Evolutionary conservation across 75 land plant genomes (phyloP), one percentile per base, ranked within the genome.

Genomic region (Isoetes taiwanensis): DNA sequence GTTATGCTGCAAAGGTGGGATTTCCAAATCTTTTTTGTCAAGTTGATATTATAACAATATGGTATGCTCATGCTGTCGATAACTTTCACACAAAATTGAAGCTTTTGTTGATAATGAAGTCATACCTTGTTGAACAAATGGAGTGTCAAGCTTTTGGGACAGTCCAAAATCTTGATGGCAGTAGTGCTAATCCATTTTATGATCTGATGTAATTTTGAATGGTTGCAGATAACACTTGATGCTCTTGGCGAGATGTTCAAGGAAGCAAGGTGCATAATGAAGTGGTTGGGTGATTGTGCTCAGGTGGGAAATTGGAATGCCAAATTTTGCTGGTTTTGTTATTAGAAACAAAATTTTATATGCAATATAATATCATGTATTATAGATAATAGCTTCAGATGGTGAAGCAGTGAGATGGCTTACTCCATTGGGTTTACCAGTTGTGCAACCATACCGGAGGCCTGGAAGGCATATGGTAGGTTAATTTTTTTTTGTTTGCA

Each of bases 231-330:
- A 26, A 88, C 96, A 6, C 61, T 93, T 57, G 67, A 72, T 50
- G 96, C 98, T 14, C 53, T 93, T 23, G 90, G 79, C 23, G 90
- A 93, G 50, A 93, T 93, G 96, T 93, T 93, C 64, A 71, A 79
- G 57, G 85, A 96, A 43, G 98, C 98, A 42, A 66, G 96, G 33
- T 62, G 52, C 66, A 93, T 93, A 42, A 93, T 93, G 98, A 75
- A 46, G 20, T 93, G 98, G 98, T 81, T 93, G 48, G 90, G 83
- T 23, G 90, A 93, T 1, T 88, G 98, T 76, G 98, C 96, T 21
- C 86, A 91, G 97, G 97, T 91, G 17, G 43, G 11, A 32, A 24
- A 31, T 55, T 30, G 34, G 19, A 33, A 55, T 30, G 46, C 5
- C 19, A 32, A 34, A 30, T 39, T 55, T 37, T 56, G 52, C 14